Percentiles rank a stretch among this genome's conserved stretches.
These are phyloP conservation scores for Saksenaea oblongispora DNA, from an alignment of 371 early-diverging fungal genomes.

Conservation along the genomic window DNA sequence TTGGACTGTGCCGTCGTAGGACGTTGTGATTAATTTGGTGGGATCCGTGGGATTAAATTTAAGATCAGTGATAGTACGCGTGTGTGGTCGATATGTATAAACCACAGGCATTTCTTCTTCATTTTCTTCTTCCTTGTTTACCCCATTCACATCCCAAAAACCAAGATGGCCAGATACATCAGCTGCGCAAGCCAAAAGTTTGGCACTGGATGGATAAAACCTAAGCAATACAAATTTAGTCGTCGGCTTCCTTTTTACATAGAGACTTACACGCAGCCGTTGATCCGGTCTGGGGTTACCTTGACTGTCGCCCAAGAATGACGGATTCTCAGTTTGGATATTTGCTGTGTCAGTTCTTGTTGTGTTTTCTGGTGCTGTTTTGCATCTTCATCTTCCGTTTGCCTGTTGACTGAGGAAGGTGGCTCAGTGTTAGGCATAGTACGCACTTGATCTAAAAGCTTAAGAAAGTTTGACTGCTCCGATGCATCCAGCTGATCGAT, in stretches of 20 bases:
- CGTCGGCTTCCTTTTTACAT: background rate
- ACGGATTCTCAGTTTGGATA: constrained; percentile 26
- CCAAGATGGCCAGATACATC: constrained; percentile 66
- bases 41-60: constrained; percentile 53
- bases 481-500: constrained; percentile 26
- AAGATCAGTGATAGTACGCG: constrained; percentile 54
- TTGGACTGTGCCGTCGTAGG: constrained; percentile 69
- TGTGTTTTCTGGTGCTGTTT: constrained; percentile 10
- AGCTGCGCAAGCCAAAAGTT: constrained; percentile 61
- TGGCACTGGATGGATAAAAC: constrained; percentile 63
- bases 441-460: constrained; percentile 18
- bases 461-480: constrained; percentile 25
- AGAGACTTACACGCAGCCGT: constrained; percentile 33
- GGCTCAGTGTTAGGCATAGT: constrained; percentile 25
- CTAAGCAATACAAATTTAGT: constrained; percentile 29
- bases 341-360: constrained; percentile 6
- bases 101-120: constrained; percentile 52
- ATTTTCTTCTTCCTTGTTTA: constrained; percentile 43
- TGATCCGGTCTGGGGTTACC: constrained; percentile 61
- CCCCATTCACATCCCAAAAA: constrained; percentile 65
- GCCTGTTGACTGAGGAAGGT: background rate
- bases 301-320: constrained; percentile 59
- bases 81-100: constrained; percentile 63
- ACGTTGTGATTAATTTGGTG: constrained; percentile 56
- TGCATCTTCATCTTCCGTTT: constrained; percentile 15